These are phyloP conservation scores for Phytopythium aichiense DNA, from an alignment of 352 stramenopile genomes.

Conservation along the genomic window DNA sequence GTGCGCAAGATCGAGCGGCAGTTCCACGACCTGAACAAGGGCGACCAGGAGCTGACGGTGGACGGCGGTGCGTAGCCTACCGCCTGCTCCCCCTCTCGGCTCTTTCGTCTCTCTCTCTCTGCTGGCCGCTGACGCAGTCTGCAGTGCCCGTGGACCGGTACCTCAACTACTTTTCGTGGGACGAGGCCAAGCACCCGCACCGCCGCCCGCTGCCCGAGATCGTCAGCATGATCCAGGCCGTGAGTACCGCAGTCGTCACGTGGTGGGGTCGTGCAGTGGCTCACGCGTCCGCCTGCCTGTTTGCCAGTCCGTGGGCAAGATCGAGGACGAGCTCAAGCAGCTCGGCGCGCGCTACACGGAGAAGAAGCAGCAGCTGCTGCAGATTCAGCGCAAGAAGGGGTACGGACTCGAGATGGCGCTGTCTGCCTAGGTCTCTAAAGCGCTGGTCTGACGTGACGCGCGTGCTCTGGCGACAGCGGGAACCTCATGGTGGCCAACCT, in stretches of 20 bases:
- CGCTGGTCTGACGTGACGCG: background rate
- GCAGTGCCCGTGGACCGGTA: slow-evolving; percentile 92
- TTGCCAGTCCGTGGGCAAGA: slow-evolving; percentile 84
- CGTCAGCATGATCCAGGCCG: slow-evolving; percentile 92
- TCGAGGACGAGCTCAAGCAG: slow-evolving; percentile 97
- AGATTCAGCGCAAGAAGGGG: slow-evolving; percentile 93
- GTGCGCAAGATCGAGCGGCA: slow-evolving; percentile 97
- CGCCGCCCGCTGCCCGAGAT: slow-evolving; percentile 95
- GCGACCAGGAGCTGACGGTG: slow-evolving; percentile 78
- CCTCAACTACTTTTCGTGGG: slow-evolving; percentile 97
- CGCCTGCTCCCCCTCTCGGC: background rate
- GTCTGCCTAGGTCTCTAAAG: background rate
- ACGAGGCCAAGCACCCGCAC: slow-evolving; percentile 97
- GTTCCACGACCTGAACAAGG: slow-evolving; percentile 92
- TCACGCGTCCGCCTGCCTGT: background rate
- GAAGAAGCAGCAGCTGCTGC: slow-evolving; percentile 89
- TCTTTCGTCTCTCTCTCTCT: background rate
- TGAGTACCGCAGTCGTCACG: slow-evolving; percentile 15
- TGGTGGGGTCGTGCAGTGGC: background rate
- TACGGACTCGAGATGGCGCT: slow-evolving; percentile 11
- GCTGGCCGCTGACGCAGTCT: background rate
- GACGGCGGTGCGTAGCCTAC: slow-evolving; percentile 48
- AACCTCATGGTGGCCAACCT: slow-evolving; percentile 95
- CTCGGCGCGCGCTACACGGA: slow-evolving; percentile 91
- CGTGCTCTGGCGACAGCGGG: slow-evolving; percentile 31